Conservation (phyloP, 1,139 yeast species). For the Saccharomycopsis crataegensis region DNA sequence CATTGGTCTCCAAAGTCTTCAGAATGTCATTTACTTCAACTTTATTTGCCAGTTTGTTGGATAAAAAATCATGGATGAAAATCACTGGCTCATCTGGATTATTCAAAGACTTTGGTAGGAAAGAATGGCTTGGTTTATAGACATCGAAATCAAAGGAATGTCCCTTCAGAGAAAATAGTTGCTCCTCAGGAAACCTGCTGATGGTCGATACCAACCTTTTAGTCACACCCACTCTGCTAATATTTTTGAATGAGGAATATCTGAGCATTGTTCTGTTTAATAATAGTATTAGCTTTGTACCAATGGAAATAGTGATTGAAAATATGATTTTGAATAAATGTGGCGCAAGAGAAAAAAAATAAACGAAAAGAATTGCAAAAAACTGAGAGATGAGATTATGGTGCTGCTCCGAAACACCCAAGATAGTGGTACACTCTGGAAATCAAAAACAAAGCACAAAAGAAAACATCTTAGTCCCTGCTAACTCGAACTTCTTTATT, state of each 20-base stretch:
- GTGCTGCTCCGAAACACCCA: no score
- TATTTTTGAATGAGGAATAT: neutral
- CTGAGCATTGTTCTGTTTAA: no score
- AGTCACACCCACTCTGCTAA: neutral
- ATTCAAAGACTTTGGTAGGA: slow-evolving; percentile 10
- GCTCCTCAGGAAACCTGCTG: neutral
- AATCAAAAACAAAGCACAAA: no score
- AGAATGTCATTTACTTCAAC: slow-evolving; percentile 18
- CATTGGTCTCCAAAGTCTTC: slow-evolving; percentile 16
- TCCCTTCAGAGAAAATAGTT: neutral
- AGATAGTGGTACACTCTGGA: no score
- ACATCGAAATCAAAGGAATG: slow-evolving; percentile 9
- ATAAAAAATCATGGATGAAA: slow-evolving; percentile 15
- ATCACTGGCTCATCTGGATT: slow-evolving; percentile 19
- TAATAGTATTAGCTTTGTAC: no score
- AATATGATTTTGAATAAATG: no score
- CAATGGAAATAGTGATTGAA: no score
- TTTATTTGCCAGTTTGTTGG: neutral
- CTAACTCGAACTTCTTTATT: no score
- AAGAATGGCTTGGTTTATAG: slow-evolving; percentile 14
- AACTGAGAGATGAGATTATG: no score
- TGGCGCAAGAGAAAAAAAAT: no score
- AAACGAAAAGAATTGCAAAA: no score
- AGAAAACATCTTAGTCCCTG: no score
- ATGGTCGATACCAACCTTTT: neutral